Percentiles rank a stretch among this genome's conserved stretches.
These are phyloP conservation scores for Penicillium manginii DNA, from an alignment of 495 filamentous ascomycete genomes.

Conservation along the genomic window DNA sequence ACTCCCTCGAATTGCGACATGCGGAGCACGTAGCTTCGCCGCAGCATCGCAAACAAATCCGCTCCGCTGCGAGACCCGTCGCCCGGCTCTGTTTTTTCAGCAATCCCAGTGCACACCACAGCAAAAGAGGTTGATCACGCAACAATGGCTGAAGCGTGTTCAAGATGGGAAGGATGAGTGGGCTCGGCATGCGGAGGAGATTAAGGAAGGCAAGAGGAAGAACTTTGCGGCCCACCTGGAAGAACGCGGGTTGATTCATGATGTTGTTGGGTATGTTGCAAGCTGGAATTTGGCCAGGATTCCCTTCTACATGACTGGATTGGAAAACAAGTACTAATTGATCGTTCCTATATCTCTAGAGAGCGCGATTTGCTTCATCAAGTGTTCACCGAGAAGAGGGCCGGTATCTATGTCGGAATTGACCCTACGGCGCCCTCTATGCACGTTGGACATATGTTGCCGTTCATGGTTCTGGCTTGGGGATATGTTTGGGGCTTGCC, in stretches of 20 bases:
- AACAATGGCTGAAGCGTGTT: constrained; percentile 53
- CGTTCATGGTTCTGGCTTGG: constrained; percentile 94
- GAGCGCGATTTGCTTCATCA: constrained; percentile 67
- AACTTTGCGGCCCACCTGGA: constrained; percentile 73
- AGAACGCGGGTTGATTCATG: constrained; percentile 78
- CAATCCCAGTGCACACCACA: constrained; percentile 3
- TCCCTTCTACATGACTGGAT: not conserved
- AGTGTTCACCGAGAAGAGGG: constrained; percentile 68
- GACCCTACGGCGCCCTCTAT: constrained; percentile 91
- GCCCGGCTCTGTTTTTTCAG: constrained; percentile 16
- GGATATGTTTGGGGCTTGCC: constrained; percentile 83
- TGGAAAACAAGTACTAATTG: constrained; percentile 6
- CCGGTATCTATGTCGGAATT: constrained; percentile 85
- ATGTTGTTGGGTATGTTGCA: constrained; percentile 72
- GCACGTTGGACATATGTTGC: constrained; percentile 90
- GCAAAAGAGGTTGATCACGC: constrained; percentile 53
- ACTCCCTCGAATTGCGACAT: constrained; percentile 17
- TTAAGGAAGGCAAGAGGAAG: constrained; percentile 62
- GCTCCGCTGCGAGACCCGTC: constrained; percentile 18
- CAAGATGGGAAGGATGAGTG: constrained; percentile 60
- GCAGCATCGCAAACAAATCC: constrained; percentile 28
- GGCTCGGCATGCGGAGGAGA: constrained; percentile 57
- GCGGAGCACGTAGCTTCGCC: constrained; percentile 33
- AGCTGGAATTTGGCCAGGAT: not conserved
- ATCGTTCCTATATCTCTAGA: constrained; percentile 35